Conservation (phyloP, 805 yeast species). For the Hanseniaspora occidentalis region DNA sequence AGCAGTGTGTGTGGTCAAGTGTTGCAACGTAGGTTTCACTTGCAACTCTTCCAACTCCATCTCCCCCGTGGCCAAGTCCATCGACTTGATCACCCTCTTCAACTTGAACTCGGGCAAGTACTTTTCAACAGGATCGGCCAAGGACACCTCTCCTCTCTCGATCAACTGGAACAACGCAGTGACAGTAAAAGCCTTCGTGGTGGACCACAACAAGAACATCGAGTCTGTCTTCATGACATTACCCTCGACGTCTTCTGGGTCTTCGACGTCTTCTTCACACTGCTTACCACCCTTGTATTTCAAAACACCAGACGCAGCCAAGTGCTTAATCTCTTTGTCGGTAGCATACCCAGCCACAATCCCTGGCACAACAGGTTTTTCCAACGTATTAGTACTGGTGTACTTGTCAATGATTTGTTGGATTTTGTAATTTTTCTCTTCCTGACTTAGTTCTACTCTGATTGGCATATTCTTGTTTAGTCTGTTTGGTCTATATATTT, state of each 20-base stretch:
- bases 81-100: conserved; percentile 13
- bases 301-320: conserved; percentile 10
- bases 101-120: conserved; percentile 19
- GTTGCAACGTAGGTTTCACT: conserved; percentile 19
- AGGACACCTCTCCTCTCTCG: conserved; percentile 20
- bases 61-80: conserved; percentile 13
- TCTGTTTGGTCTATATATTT: too few species aligned
- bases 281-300: not conserved
- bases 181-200: conserved; percentile 23
- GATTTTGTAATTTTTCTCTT: not conserved
- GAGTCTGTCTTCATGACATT: conserved; percentile 12
- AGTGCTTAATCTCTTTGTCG: conserved; percentile 9
- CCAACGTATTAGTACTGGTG: conserved; percentile 4
- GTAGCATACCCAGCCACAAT: conserved; percentile 11
- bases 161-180: conserved; percentile 23
- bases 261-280: conserved; percentile 2
- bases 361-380: conserved; percentile 9
- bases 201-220: conserved; percentile 20
- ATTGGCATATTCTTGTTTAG: too few species aligned
- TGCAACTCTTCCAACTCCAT: conserved; percentile 14
- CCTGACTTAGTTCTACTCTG: not conserved
- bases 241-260: conserved; percentile 1
- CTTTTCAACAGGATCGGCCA: conserved; percentile 22
- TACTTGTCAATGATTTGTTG: conserved; percentile 8
- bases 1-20: conserved; percentile 27